A percentile compares a stretch with the other conserved stretches of the same genome.
Evolutionary conservation across 2,329 filamentous ascomycete species (phyloP).

Genomic region (Diplodia scrobiculata): DNA sequence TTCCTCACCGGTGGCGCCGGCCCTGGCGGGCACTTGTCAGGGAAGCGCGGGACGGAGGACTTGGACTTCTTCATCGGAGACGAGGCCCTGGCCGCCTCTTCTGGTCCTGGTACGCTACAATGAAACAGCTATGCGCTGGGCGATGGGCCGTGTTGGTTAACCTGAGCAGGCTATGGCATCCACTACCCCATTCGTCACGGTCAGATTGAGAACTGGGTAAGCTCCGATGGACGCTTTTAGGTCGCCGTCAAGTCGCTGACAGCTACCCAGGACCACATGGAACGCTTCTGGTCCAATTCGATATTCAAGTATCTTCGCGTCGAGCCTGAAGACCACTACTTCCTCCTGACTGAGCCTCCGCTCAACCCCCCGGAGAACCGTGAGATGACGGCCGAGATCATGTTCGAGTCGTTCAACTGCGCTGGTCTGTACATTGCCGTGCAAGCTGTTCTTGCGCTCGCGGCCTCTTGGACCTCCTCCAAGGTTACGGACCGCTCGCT

Average conservation of each 20-base stretch:
- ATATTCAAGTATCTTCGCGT: conserved; percentile 99
- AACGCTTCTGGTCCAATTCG: conserved; percentile 99
- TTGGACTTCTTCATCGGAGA: conserved; percentile 99
- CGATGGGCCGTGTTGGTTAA: neutral
- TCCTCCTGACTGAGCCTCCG: conserved; percentile 96
- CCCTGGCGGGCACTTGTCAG: conserved; percentile 76
- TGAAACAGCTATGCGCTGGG: neutral
- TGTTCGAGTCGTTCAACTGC: conserved; percentile 99
- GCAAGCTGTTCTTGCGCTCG: conserved; percentile 92
- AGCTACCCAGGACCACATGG: conserved; percentile 84
- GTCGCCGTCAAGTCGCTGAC: conserved; percentile 31
- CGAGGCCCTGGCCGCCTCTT: conserved; percentile 81
- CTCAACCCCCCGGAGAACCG: conserved; percentile 98
- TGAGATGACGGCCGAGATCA: conserved; percentile 98
- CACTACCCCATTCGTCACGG: conserved; percentile 98
- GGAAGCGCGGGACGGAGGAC: conserved; percentile 94
- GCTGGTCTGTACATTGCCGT: conserved; percentile 98
- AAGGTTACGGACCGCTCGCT: conserved; percentile 96
- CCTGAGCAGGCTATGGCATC: conserved; percentile 77
- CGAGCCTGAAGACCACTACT: conserved; percentile 98
- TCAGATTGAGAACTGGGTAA: conserved; percentile 97
- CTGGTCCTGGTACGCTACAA: conserved; percentile 68
- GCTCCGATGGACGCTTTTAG: conserved; percentile 33
- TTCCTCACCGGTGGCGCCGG: conserved; percentile 92
- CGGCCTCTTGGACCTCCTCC: conserved; percentile 96